Conservation (phyloP, 2,329 filamentous ascomycete genomes). For the Sarocladium strictum region DNA sequence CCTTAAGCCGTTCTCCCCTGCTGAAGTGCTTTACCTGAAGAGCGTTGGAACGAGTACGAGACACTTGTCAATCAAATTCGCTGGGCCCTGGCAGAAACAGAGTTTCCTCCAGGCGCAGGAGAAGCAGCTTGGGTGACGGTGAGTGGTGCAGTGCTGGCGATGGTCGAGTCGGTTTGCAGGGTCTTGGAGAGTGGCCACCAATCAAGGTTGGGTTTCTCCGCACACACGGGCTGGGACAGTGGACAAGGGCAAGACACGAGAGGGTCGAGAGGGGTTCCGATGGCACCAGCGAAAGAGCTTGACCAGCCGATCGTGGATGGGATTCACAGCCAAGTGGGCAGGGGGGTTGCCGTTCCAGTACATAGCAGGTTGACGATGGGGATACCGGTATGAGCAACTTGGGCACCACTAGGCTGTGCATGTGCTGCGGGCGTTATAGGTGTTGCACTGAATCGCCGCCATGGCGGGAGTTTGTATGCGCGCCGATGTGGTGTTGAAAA, state of each 20-base stretch:
- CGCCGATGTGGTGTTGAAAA: neutral
- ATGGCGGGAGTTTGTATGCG: neutral
- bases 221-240: neutral
- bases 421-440: neutral
- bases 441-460: neutral
- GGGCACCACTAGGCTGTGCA: neutral
- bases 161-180: neutral
- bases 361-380: neutral
- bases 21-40: neutral
- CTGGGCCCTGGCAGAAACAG: constrained; percentile 2
- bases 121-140: constrained; percentile 1
- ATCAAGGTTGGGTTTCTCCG: constrained; percentile 6
- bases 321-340: neutral
- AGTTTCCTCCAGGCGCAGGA: constrained; percentile 3
- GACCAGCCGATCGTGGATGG: neutral
- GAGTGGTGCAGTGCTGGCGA: neutral
- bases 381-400: too few relatives aligned
- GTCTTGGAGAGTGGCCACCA: neutral
- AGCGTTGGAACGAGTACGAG: neutral
- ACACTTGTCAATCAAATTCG: constrained; percentile 1
- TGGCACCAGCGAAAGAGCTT: neutral
- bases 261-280: neutral
- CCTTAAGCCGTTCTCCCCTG: neutral
- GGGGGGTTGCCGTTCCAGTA: neutral
- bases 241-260: constrained; percentile 7